These are phyloP conservation scores for Epithele typhae DNA, from an alignment of 768 basidiomycete genomes.

Conservation along the genomic window DNA sequence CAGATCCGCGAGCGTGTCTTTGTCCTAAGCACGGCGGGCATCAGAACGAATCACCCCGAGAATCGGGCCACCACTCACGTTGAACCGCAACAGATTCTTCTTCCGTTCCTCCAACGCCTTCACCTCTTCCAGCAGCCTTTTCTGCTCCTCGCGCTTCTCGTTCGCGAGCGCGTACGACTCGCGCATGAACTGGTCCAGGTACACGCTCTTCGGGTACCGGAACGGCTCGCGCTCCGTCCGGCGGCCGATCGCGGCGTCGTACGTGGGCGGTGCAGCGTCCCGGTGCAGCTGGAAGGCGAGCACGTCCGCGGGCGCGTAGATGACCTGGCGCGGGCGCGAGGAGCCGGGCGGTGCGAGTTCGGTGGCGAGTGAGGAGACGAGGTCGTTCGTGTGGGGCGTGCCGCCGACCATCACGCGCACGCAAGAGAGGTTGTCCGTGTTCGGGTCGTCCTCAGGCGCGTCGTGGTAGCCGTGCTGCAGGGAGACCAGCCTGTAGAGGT, in stretches of 20 bases:
- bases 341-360: constrained; percentile 32
- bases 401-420: constrained; percentile 50
- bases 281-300: constrained; percentile 52
- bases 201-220: constrained; percentile 59
- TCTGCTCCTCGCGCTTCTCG: constrained; percentile 30
- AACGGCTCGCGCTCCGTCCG: constrained; percentile 36
- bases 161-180: constrained; percentile 46
- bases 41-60: neutral
- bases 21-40: constrained; percentile 36
- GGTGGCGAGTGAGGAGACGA: constrained; percentile 51
- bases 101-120: constrained; percentile 41
- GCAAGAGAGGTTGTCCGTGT: constrained; percentile 34
- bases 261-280: constrained; percentile 18
- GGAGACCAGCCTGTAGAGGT: constrained; percentile 43
- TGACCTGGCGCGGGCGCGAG: constrained; percentile 46
- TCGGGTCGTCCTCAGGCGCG: constrained; percentile 27
- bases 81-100: constrained; percentile 43
- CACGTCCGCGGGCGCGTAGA: constrained; percentile 58
- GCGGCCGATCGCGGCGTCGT: constrained; percentile 13
- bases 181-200: constrained; percentile 67
- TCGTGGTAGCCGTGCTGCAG: constrained; percentile 51
- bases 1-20: constrained; percentile 60
- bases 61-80: constrained; percentile 40
- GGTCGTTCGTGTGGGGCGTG: constrained; percentile 43
- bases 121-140: constrained; percentile 44